A percentile compares a stretch with the other conserved stretches of the same genome.
Conservation (phyloP, 2,329 filamentous ascomycete species). For the Neobulgaria alba region DNA sequence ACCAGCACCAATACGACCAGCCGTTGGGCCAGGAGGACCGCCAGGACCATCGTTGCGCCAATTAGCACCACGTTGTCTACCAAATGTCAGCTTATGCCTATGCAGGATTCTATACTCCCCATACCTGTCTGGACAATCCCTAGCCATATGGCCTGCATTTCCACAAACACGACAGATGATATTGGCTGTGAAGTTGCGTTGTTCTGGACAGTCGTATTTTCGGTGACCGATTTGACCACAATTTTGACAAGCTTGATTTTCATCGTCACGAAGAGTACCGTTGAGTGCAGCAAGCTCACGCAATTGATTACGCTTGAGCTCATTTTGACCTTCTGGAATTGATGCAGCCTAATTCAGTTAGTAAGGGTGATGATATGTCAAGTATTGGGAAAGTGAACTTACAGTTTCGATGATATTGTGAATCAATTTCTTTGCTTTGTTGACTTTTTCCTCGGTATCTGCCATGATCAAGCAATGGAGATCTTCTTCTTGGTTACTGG, state of each 20-base stretch:
- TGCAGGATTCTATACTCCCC: not conserved
- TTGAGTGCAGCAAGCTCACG: slow-evolving; percentile 96
- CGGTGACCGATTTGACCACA: slow-evolving; percentile 97
- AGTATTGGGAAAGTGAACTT: slow-evolving; percentile 33
- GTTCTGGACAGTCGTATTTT: slow-evolving; percentile 97
- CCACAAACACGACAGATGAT: slow-evolving; percentile 98
- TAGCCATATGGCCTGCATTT: slow-evolving; percentile 95
- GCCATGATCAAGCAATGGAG: slow-evolving; percentile 99
- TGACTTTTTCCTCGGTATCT: slow-evolving; percentile 98
- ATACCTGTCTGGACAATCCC: slow-evolving; percentile 83
- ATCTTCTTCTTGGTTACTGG: slow-evolving; percentile 99
- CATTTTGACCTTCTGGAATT: slow-evolving; percentile 96
- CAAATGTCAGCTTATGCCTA: slow-evolving; percentile 11
- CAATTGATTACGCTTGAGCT: slow-evolving; percentile 96
- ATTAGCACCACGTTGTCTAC: slow-evolving; percentile 67
- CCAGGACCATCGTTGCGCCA: slow-evolving; percentile 73
- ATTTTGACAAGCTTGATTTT: slow-evolving; percentile 99
- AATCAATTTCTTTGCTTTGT: slow-evolving; percentile 96
- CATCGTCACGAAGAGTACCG: slow-evolving; percentile 96
- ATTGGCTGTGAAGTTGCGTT: slow-evolving; percentile 97
- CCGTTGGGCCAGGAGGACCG: slow-evolving; percentile 38
- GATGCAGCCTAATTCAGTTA: slow-evolving; percentile 70
- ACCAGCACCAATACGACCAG: slow-evolving; percentile 60
- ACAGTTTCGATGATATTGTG: slow-evolving; percentile 99
- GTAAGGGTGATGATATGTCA: slow-evolving; percentile 2